Base-by-base conservation (phyloP, 768 basidiomycete genomes). In the Serendipita vermifera region DNA sequence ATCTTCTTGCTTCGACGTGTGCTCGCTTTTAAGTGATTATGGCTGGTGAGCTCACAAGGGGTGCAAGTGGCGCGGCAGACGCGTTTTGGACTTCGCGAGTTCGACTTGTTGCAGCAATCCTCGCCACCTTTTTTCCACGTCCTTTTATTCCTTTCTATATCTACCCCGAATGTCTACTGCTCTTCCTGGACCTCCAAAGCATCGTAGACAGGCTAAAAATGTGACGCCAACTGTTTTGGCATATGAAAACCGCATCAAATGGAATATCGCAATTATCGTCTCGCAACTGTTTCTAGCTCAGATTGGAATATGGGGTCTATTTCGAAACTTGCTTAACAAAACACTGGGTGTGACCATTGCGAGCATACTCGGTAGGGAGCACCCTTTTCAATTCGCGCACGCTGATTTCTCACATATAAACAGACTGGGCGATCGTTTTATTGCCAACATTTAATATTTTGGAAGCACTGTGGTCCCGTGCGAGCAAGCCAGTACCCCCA, bases 171-270 rank as follows among this genome's bases (percentile, higher is more conserved):
- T 51, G 46, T 51, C 46, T 26, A 29, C 46, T 5, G 9, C 46
- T n/a, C 46, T 51, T 51, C 46, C 46, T 9, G 46, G 20, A 29
- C 46, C 46, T 5, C 46, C 46, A 26, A 51, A 51, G 29, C 46
- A 51, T 51, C 46, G 46, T 7, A 7, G 29, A 5, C 9, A n/a
- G 9, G 29, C 9, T 26, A 7, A 51, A 20, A 51, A 31, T 36
- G 35, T n/a, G 32, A n/a, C n/a, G 29, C 46, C 46, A 26, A 31
- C 22, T 22, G 46, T 20, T 22, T n/a, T 26, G 22, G 27, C 46
- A 29, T 51, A 51, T 29, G 46, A 51, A 20, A 51, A 20, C n/a
- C 11, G 46, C 9, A 51, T 51, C 17, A 51, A 29, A n/a, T 22
- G 20, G 20, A 51, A 51, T n/a, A 29, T 15, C 5, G n/a, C 29